These are phyloP conservation scores for Daldinia bambusicola DNA, from an alignment of 495 filamentous ascomycete genomes.

Conservation along the genomic window DNA sequence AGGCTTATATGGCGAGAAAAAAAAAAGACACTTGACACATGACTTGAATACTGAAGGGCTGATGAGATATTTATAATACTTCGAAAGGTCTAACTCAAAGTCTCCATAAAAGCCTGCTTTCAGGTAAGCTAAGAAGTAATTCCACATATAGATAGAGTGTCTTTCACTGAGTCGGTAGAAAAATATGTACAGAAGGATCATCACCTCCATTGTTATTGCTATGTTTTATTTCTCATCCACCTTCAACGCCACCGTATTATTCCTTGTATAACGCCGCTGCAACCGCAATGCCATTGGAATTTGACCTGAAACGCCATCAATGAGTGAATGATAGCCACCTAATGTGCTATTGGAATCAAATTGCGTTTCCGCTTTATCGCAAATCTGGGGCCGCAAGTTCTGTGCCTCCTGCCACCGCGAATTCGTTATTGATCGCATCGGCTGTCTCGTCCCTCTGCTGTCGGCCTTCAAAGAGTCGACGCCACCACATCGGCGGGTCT, in stretches of 20 bases:
- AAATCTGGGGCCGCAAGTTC: constrained; percentile 52
- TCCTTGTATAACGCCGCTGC: constrained; percentile 20
- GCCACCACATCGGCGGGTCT: constrained; percentile 93
- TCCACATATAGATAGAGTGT: background rate
- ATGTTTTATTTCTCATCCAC: constrained; percentile 5
- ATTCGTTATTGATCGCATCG: constrained; percentile 62
- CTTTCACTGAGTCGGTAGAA: background rate
- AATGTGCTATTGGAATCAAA: background rate
- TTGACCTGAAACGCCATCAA: constrained; percentile 41
- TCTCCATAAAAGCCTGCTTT: background rate
- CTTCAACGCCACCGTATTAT: constrained; percentile 37
- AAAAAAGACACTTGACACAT: background rate
- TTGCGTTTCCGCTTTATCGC: constrained; percentile 27
- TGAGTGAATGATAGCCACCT: constrained; percentile 40
- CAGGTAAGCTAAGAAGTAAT: background rate
- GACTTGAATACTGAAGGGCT: background rate
- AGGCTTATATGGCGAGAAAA: background rate
- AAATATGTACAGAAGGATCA: constrained; percentile 32
- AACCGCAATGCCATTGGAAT: constrained; percentile 27
- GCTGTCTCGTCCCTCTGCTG: constrained; percentile 57
- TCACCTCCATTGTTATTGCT: constrained; percentile 15
- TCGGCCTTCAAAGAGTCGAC: constrained; percentile 77
- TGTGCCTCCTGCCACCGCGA: constrained; percentile 60
- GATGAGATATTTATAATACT: background rate
- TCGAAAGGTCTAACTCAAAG: background rate